phyloP scores from a whole-genome alignment of 2,329 filamentous ascomycete species.

The Karstenula rhodostoma region DNA sequence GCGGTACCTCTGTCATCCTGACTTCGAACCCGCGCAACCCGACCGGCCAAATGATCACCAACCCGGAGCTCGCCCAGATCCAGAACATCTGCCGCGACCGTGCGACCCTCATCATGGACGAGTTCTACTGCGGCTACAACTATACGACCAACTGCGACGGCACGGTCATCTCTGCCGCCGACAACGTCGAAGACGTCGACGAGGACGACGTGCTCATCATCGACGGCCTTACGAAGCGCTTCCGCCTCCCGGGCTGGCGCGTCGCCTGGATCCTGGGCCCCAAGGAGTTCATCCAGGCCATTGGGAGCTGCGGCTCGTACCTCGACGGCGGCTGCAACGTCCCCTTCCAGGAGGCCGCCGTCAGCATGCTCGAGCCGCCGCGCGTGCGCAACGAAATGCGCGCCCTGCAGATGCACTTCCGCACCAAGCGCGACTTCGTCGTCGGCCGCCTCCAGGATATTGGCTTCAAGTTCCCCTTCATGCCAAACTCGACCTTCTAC shows the following conservation, averaged over 20 bases:
- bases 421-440: constrained; percentile 91
- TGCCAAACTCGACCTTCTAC: constrained; percentile 94
- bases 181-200: constrained; percentile 89
- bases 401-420: constrained; percentile 88
- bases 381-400: constrained; percentile 87
- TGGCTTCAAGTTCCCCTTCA: constrained; percentile 80
- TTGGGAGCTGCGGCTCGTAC: constrained; percentile 91
- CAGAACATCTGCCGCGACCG: constrained; percentile 92
- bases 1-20: constrained; percentile 80
- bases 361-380: constrained; percentile 88
- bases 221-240: constrained; percentile 94
- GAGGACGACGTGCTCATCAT: constrained; percentile 84
- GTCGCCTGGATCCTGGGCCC: constrained; percentile 96
- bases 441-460: constrained; percentile 80
- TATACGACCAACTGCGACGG: constrained; percentile 94
- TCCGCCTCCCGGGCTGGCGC: constrained; percentile 94
- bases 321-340: constrained; percentile 94
- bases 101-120: constrained; percentile 91
- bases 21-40: constrained; percentile 97
- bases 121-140: constrained; percentile 93
- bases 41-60: constrained; percentile 85
- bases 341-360: constrained; percentile 92
- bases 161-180: constrained; percentile 84
- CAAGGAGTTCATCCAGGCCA: constrained; percentile 94
- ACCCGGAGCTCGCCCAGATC: constrained; percentile 86